Conservation (phyloP, 2,329 filamentous ascomycete genomes). For the Cercospora sp. region DNA sequence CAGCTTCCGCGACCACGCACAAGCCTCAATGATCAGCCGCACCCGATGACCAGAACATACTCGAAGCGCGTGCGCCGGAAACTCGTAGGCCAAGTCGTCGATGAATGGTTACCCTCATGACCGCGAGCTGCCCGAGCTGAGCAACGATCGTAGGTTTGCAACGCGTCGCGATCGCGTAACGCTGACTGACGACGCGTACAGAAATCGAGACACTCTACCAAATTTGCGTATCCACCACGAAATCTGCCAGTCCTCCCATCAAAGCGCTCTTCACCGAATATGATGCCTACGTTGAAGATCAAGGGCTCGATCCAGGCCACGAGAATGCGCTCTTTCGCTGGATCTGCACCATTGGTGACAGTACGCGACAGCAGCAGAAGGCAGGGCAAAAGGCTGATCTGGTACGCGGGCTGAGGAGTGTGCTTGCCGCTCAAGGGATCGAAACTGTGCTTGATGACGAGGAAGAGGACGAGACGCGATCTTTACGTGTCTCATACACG, state of each 20-base stretch:
- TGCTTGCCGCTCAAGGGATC: slow-evolving; percentile 32
- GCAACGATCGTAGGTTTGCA: slow-evolving; percentile 42
- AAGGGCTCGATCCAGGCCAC: slow-evolving; percentile 69
- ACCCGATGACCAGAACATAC: slow-evolving; percentile 39
- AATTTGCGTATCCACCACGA: slow-evolving; percentile 71
- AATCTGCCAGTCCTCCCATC: slow-evolving; percentile 66
- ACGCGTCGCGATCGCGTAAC: not conserved
- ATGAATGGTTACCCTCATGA: slow-evolving; percentile 35
- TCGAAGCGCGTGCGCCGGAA: slow-evolving; percentile 40
- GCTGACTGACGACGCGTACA: slow-evolving; percentile 38
- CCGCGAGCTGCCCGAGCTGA: slow-evolving; percentile 44
- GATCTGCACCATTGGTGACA: slow-evolving; percentile 73
- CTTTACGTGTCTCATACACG: slow-evolving; percentile 13
- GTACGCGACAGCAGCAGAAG: slow-evolving; percentile 29
- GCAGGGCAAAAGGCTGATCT: slow-evolving; percentile 26
- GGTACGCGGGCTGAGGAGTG: slow-evolving; percentile 31
- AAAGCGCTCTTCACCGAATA: slow-evolving; percentile 80
- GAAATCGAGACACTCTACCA: slow-evolving; percentile 78
- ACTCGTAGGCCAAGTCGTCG: slow-evolving; percentile 27
- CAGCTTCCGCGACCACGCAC: not conserved
- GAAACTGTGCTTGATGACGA: slow-evolving; percentile 30
- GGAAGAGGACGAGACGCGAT: slow-evolving; percentile 39
- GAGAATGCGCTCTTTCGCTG: slow-evolving; percentile 76
- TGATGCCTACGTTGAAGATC: slow-evolving; percentile 68
- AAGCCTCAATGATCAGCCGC: slow-evolving; percentile 22